Base-by-base conservation (phyloP, 129 eudicot species). In the Lactuca saligna region DNA sequence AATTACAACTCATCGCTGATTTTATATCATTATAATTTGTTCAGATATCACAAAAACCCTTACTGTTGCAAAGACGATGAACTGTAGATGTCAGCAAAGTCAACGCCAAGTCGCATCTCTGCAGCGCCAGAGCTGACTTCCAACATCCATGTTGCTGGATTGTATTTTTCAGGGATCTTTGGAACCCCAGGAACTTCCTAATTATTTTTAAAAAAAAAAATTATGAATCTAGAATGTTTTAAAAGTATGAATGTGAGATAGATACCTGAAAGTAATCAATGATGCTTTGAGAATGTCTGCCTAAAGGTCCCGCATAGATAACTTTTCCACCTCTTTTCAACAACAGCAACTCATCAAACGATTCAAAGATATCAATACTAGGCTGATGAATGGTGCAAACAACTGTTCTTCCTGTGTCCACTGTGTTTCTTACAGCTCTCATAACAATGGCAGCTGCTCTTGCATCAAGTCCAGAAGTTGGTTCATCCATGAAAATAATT, bases 271-370 rank as follows among this genome's bases (percentile, higher is more conserved):
- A 88, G 73, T 91, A 85, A 6, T 84, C 90, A 11, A 91, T 77
- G 51, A 91, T 62, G 62, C 80, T 66, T 12, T 82, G 92, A 49
- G 97, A 91, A 39, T 91, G 80, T 16, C 78, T 76, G 4, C 97
- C 97, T 64, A 91, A 53, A 38, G 97, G 91, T 59, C 97, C 97
- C 16, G 87, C 81, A 65, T 85, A 91, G 70, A 91, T 91, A 33
- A 88, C 85, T 68, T 83, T 90, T 60, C 97, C 97, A 71, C 97
- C 92, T 80, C 93, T 83, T 81, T 91, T 91, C 86, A 91, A 75
- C 10, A 91, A 76, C 41, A 91, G 75, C 37, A 91, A 75, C 88
- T 91, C 97, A 80, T 91, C 97, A 71, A 91, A 91, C 1, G 97
- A 82, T 83, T 91, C 97, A 63, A 91, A 91, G 11, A 91, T 91